Evolutionary conservation across 306 rosid genomes (phyloP), one percentile per base, ranked within the genome.

Genomic region (Begonia loranthoides): DNA sequence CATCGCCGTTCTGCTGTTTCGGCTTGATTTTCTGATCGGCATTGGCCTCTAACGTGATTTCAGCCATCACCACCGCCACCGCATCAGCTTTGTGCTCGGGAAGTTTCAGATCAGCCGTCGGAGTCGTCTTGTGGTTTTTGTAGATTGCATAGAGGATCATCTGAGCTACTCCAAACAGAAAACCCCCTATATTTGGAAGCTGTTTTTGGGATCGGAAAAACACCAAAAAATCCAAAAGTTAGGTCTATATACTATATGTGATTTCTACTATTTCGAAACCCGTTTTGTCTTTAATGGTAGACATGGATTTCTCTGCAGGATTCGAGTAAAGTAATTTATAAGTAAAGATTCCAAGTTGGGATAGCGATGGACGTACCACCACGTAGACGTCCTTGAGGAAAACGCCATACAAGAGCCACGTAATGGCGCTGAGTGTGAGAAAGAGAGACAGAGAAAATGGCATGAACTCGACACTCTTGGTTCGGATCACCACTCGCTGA

Each of bases 391-490:
- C 99, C 71, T 43, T 75, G 15, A 76, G 73, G 21, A 77, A 65
- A 50, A 92, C 47, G 44, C 99, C 99, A 22, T 92, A 92, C 0
- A 49, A 10, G 52, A 80, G 72, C 99, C 99, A 92, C 66, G 50
- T 69, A 41, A 75, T 12, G 2, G 99, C 99, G 21, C 99, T 86
- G 39, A 80, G 55, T 15, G 99, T 92, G 73, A 92, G 93, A 58
- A 92, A 93, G 39, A 83, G 50, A 33, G 99, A 86, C 12, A 92
- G 60, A 51, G 68, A 15, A 51, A 92, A 69, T 4, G 99, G 99
- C 99, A 92, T 92, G 76, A 74, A 92, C 74, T 92, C 96, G 11
- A 92, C 94, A 73, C 99, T 92, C 67, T 86, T 92, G 22, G 99
- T 92, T 10, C 94, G 94, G 52, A 92, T 55, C 5, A 92, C 99